Base-by-base conservation (phyloP, 768 basidiomycete species). In the Russula brevipes region DNA sequence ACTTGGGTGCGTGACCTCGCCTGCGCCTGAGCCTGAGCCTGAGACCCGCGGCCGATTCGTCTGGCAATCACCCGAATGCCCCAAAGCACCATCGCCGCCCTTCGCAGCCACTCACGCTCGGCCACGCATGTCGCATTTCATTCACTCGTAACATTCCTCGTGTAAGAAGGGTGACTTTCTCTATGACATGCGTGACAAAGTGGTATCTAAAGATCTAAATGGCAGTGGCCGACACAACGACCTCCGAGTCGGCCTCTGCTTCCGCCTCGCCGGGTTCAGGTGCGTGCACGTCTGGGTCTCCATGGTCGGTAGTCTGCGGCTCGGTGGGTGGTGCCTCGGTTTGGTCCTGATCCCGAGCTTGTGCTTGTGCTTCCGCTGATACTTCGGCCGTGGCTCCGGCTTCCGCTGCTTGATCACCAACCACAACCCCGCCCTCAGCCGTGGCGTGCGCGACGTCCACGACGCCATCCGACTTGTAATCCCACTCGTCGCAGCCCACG, bases 401-500 rank as follows among this genome's bases (percentile, higher is more conserved):
- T 3, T 31, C 50, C n/a, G 9, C 1, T 1, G 16, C 35, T 35
- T 52, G 10, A 33, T 11, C 47, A 19, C 19, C 30, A 11, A 12
- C 52, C 19, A 14, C 33, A 35, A n/a, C 44, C 5, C 38, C 36
- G 24, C 0, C 36, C n/a, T 2, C 45, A 10, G 45, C 11, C 19
- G 36, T 10, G n/a, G 41, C 33, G 1, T 36, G 17, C 1, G 52
- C 14, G 16, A 7, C 16, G 35, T n/a, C 19, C 19, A 14, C 56
- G n/a, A 45, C 19, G 1, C 19, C 57, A 24, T 66, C 69, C 24
- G 64, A 61, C 72, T 91, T 93, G 68, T 88, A 85, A 30, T 89
- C 87, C 83, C 86, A 91, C 71, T 96, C 93, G 70, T 82, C 85
- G 39, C 86, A 71, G 1, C 93, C 93, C 30, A 93, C 77, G 55